Conservation (phyloP, 225 moss, liverwort and hornwort genomes). For the Marchantia polymorpha region DNA sequence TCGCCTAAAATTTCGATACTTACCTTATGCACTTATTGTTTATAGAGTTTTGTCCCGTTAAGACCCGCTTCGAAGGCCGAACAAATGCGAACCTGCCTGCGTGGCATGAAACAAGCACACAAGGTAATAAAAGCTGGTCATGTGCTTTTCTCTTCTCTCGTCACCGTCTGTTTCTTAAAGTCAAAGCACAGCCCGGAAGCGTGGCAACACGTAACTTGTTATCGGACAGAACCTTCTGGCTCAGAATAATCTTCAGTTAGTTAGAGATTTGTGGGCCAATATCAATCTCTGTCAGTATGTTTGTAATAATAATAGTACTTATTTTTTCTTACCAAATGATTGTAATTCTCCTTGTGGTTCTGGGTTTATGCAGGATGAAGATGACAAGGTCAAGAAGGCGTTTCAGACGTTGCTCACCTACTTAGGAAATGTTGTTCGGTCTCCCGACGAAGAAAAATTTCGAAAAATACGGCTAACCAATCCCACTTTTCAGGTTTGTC, state of each 20-base stretch:
- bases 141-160: neutral
- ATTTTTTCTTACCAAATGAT: neutral
- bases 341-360: neutral
- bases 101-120: slow-evolving; percentile 73
- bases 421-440: slow-evolving; percentile 72
- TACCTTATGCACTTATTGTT: neutral
- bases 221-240: neutral
- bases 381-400: slow-evolving; percentile 78
- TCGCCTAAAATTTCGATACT: neutral
- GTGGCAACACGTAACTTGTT: neutral
- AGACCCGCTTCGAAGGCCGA: slow-evolving; percentile 78
- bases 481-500: slow-evolving; percentile 78
- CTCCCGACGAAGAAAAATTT: slow-evolving; percentile 84
- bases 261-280: neutral
- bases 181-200: neutral
- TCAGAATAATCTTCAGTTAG: neutral
- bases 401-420: slow-evolving; percentile 97
- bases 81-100: slow-evolving; percentile 80
- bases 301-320: neutral
- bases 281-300: neutral
- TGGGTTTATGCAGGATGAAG: slow-evolving; percentile 55
- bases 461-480: slow-evolving; percentile 92
- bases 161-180: neutral
- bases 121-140: slow-evolving; percentile 41
- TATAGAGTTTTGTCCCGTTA: slow-evolving; percentile 69